Conservation (phyloP, 164 flowering plant species). For the Vitis cinerea region DNA sequence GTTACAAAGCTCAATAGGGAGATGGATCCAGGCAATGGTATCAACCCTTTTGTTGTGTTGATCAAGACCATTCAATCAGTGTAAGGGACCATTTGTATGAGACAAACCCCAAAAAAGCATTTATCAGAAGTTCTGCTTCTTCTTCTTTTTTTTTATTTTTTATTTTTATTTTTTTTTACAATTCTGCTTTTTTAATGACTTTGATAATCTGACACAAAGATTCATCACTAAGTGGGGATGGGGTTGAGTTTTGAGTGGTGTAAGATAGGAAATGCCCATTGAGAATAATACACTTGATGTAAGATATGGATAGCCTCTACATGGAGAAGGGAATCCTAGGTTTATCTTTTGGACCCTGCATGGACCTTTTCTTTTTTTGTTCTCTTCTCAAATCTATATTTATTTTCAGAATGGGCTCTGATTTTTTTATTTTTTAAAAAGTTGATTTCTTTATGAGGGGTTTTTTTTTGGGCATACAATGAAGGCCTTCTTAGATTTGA, state of each 20-base stretch:
- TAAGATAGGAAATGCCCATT: no score
- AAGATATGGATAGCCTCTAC: background rate
- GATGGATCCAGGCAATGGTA: background rate
- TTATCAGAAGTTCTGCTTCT: background rate
- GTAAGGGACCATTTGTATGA: background rate
- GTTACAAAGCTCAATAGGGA: background rate
- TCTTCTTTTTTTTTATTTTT: background rate
- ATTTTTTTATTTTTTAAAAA: no score
- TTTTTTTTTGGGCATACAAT: no score
- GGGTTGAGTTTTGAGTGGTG: no score
- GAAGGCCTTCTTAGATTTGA: no score
- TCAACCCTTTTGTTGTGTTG: background rate
- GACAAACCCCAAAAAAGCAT: background rate
- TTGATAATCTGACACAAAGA: background rate
- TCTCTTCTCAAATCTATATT: constrained; percentile 4
- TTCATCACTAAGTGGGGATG: background rate
- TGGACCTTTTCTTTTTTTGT: background rate
- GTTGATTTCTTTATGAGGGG: no score
- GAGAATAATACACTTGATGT: no score
- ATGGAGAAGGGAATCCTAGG: constrained; percentile 16
- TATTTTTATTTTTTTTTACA: no score
- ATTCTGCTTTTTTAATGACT: no score
- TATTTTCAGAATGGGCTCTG: background rate
- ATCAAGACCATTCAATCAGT: background rate
- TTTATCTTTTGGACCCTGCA: constrained; percentile 1